A percentile compares a stretch with the other conserved stretches of the same genome.
These are phyloP conservation scores for Penicillium cinerascens DNA, from an alignment of 495 filamentous ascomycete species.

Conservation along the genomic window DNA sequence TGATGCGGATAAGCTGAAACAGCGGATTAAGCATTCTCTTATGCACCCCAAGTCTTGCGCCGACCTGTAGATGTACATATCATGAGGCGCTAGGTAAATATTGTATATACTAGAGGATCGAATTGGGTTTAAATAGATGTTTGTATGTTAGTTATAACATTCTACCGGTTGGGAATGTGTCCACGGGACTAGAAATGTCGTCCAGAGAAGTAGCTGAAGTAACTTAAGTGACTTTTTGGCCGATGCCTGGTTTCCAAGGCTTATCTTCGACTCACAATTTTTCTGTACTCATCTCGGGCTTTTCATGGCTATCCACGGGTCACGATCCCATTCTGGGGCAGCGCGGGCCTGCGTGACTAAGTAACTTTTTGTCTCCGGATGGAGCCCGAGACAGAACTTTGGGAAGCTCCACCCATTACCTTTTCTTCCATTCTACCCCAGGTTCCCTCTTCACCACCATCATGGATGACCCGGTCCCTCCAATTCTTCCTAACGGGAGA, in stretches of 20 bases:
- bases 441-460: slow-evolving; percentile 1
- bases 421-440: slow-evolving; percentile 10
- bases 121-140: neutral
- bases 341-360: slow-evolving; percentile 15
- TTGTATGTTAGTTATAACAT: neutral
- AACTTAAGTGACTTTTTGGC: neutral
- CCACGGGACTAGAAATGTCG: neutral
- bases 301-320: neutral
- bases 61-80: slow-evolving; percentile 2
- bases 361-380: slow-evolving; percentile 4
- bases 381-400: too few species aligned
- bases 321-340: neutral
- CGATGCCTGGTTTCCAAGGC: neutral
- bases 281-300: neutral
- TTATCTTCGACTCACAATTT: neutral
- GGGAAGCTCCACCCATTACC: slow-evolving; percentile 12
- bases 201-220: neutral
- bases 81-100: neutral
- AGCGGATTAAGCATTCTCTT: slow-evolving; percentile 27
- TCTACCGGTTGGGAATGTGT: neutral
- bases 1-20: slow-evolving; percentile 29
- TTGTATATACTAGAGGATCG: neutral
- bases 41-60: slow-evolving; percentile 27
- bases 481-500: slow-evolving; percentile 10
- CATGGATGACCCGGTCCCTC: slow-evolving; percentile 20